Percentiles rank a stretch among this genome's conserved stretches.
Conservation (phyloP, 148 eudicot genomes). For the Gaultheria prostrata region DNA sequence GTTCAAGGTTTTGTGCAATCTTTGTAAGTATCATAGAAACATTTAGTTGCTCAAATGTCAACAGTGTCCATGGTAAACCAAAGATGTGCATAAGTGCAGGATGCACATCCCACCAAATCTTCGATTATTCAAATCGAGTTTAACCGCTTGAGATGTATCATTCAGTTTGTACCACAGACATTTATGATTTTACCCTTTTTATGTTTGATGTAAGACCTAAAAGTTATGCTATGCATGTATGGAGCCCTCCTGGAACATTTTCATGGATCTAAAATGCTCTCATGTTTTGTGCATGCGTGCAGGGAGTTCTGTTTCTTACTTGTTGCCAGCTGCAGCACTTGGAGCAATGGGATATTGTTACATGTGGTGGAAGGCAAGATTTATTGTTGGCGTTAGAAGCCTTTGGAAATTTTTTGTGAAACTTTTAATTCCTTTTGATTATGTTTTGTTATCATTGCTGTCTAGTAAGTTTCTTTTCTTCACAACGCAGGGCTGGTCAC, state of each 20-base stretch:
- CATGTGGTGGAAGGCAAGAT: conserved; percentile 96
- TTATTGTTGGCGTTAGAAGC: conserved; percentile 18
- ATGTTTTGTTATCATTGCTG: conserved; percentile 1
- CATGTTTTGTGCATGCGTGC: conserved; percentile 16
- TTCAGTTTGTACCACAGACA: background rate
- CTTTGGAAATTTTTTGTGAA: background rate
- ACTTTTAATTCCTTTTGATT: background rate
- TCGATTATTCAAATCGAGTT: background rate
- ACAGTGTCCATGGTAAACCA: background rate
- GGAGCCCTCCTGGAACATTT: background rate
- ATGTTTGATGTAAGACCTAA: too few species aligned
- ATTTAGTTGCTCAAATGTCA: conserved; percentile 2
- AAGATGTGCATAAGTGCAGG: background rate
- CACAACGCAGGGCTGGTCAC: conserved; percentile 67
- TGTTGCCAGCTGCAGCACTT: conserved; percentile 88
- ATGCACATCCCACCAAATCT: background rate
- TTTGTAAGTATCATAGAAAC: background rate
- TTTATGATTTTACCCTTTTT: background rate
- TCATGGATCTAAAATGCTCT: conserved; percentile 6
- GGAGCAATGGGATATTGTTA: conserved; percentile 97
- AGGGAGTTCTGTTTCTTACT: conserved; percentile 72
- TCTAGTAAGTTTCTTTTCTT: background rate
- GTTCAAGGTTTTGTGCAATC: background rate
- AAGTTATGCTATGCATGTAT: background rate
- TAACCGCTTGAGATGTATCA: background rate